Evolutionary conservation across 345 rosid genomes (phyloP), one percentile per base, ranked within the genome.

Genomic region (Orychophragmus violaceus): DNA sequence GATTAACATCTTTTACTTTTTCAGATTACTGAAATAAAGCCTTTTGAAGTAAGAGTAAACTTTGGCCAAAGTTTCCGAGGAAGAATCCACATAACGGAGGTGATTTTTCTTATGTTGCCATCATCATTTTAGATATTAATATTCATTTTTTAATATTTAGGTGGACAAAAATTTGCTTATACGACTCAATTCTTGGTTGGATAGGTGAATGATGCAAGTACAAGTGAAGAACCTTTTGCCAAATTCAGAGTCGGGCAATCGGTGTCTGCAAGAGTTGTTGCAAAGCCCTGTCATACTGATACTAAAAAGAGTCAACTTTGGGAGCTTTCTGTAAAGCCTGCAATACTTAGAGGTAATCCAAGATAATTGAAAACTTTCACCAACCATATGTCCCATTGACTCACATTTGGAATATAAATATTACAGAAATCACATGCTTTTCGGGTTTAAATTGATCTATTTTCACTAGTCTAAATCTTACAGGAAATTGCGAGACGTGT

Each of bases 71-170:
- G 84, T 70, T 82, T 87, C 58, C 86, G 68, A 5, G 99, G 99
- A 66, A 82, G 97, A 70, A 75, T 90, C 72, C 95, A 88, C 60
- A 79, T 90, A 76, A 94, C 97, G 7, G 99, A 90, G 96, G 99
- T 90, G 75, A 78, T 46, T 46, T 27, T 68, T 45, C 18, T 51
- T 70, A 37, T 57, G 32, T 77, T 57, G 24, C 18, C 12, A 32
- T 60, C 64, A 41, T 49, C 76, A 4, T 24, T 76, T 60, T 35
- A 8, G 21, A 44, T 19, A 69, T 50, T 77, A 42, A 13, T 52
- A 23, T 27, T 60, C 30, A 32, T 59, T 48, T 11, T 50, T 48
- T 5, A 16, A 3, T 48, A 51, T 44, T n/a, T 50, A 54, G 37
- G 32, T 37, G 48, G 59, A 55, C 55, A 13, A 36, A 60, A 16